Conservation (phyloP, 1,284 basidiomycete genomes). For the Rhizoctonia solani region DNA sequence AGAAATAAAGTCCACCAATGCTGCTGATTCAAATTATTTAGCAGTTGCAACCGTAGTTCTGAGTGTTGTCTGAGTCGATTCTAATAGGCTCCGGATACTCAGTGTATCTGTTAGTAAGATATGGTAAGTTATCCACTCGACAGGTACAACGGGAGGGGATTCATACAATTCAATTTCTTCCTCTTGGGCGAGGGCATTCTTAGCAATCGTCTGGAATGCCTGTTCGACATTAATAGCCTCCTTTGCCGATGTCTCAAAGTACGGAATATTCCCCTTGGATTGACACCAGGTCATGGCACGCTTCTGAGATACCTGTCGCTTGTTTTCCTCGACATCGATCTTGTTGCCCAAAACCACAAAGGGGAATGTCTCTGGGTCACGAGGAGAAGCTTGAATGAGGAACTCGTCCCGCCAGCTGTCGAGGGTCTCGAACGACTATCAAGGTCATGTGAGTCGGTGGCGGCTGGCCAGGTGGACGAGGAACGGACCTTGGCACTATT, state of each 20-base stretch:
- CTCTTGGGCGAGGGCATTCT: conserved; percentile 97
- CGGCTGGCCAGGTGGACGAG: not conserved
- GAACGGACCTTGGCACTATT: conserved; percentile 83
- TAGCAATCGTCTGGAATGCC: conserved; percentile 98
- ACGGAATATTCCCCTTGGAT: conserved; percentile 98
- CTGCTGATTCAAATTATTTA: conserved; percentile 46
- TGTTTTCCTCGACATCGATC: conserved; percentile 99
- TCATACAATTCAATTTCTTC: conserved; percentile 88
- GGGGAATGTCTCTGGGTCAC: conserved; percentile 98
- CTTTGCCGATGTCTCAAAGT: conserved; percentile 99
- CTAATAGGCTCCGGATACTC: conserved; percentile 99
- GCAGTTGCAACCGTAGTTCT: conserved; percentile 93
- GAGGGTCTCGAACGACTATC: conserved; percentile 82
- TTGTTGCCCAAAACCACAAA: conserved; percentile 99
- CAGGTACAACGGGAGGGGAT: conserved; percentile 18
- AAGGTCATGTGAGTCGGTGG: not conserved
- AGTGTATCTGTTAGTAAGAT: conserved; percentile 67
- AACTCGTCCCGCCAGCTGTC: conserved; percentile 99
- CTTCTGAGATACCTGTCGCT: conserved; percentile 98
- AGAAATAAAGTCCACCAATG: not conserved
- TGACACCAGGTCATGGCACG: conserved; percentile 99
- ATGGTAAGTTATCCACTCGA: not conserved
- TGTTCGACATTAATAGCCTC: conserved; percentile 99
- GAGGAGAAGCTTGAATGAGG: conserved; percentile 95
- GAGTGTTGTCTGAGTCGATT: conserved; percentile 90